Conservation (phyloP, 805 yeast genomes). For the Candida pseudoglaebosa region DNA sequence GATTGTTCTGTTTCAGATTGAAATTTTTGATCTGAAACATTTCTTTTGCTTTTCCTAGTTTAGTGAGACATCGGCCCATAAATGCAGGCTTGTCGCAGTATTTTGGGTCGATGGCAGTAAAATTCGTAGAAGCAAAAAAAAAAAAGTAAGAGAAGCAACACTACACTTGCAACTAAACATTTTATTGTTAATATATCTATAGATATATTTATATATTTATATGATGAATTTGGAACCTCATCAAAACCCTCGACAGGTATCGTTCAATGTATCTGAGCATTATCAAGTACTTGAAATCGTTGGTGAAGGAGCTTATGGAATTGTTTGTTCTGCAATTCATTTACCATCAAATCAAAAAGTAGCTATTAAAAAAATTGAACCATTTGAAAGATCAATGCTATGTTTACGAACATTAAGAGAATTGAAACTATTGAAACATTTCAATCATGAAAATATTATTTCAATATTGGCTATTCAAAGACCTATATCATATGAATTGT, state of each 20-base stretch:
- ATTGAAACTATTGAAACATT: constrained; percentile 81
- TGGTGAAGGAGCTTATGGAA: constrained; percentile 96
- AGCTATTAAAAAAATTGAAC: constrained; percentile 94
- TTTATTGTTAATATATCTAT: no score
- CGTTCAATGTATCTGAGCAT: constrained; percentile 85
- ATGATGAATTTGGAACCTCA: constrained; percentile 1
- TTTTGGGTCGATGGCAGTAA: no score
- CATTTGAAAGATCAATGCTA: constrained; percentile 85
- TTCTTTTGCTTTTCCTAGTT: no score
- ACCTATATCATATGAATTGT: constrained; percentile 70
- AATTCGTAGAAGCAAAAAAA: no score
- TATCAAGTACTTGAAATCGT: constrained; percentile 81
- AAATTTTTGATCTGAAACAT: no score
- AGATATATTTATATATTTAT: no score
- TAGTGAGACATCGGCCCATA: no score
- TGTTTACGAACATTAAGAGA: constrained; percentile 88
- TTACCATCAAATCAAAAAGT: constrained; percentile 81
- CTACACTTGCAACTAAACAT: no score
- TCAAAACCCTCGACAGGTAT: constrained; percentile 22
- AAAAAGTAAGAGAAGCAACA: no score
- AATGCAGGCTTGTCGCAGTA: no score
- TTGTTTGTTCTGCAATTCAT: constrained; percentile 87
- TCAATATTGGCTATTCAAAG: constrained; percentile 85
- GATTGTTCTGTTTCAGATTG: no score
- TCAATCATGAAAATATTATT: constrained; percentile 91